Evolutionary conservation across 345 rosid genomes (phyloP).

Genomic region (Sisymbrium altissimum): DNA sequence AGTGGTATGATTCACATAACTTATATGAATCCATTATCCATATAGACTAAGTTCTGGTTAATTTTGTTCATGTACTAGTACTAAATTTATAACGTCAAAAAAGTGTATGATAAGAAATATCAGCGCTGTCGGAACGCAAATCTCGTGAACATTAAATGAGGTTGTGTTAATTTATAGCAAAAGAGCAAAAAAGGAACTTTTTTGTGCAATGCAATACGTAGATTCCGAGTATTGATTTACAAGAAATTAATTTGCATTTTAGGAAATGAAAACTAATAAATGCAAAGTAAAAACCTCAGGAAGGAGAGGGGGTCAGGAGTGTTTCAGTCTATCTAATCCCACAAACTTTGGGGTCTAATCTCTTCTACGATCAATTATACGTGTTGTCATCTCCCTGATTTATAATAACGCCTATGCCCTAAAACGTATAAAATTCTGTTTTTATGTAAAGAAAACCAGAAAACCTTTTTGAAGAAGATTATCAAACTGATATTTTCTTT

Average conservation of each 20-base stretch:
- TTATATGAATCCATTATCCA: background rate
- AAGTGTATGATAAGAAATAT: background rate
- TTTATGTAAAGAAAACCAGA: background rate
- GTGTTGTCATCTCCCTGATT: conserved; percentile 24
- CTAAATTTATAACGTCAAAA: background rate
- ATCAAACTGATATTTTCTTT: background rate
- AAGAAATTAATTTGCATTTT: background rate
- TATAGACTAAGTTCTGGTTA: background rate
- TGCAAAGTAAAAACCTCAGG: background rate
- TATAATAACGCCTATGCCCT: background rate
- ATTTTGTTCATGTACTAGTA: background rate
- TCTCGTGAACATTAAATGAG: conserved; percentile 15
- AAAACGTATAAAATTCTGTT: background rate
- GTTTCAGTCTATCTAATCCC: conserved; percentile 29
- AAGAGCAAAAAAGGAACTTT: background rate
- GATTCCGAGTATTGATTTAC: background rate
- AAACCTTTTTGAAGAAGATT: background rate
- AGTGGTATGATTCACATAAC: background rate
- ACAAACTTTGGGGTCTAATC: conserved; percentile 25
- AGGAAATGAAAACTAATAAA: conserved; percentile 2
- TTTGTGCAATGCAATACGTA: background rate
- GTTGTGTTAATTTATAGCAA: conserved; percentile 3
- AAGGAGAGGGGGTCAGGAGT: conserved; percentile 13
- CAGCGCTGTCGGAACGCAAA: conserved; percentile 1
- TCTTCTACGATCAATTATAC: background rate